Percentiles rank a stretch among this genome's conserved stretches.
phyloP scores from a whole-genome alignment of 2,329 filamentous ascomycete genomes.

The Botrytis porri region DNA sequence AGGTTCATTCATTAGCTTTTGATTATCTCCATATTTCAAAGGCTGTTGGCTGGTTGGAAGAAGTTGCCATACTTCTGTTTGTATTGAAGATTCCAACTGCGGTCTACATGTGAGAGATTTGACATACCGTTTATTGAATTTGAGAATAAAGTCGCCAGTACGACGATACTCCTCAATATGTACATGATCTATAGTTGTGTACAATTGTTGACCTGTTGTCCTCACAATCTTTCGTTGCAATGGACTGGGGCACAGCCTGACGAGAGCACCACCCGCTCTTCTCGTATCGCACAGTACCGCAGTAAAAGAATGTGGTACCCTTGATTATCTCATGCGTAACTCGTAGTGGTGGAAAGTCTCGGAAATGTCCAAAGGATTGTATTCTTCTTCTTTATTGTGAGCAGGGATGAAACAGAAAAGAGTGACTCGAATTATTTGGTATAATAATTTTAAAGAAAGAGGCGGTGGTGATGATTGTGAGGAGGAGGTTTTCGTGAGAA shows the following conservation, averaged over 20 bases:
- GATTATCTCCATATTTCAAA: slow-evolving; percentile 11
- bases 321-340: neutral
- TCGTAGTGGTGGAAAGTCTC: neutral
- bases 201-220: slow-evolving; percentile 10
- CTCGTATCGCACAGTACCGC: neutral
- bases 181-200: slow-evolving; percentile 27
- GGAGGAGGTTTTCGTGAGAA: neutral
- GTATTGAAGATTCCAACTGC: too few species aligned
- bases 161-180: slow-evolving; percentile 31
- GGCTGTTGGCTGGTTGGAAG: slow-evolving; percentile 1
- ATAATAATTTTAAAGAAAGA: neutral
- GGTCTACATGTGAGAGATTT: neutral
- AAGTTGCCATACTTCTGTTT: neutral
- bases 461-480: neutral
- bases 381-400: neutral
- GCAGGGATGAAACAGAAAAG: neutral
- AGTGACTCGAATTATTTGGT: neutral
- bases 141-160: slow-evolving; percentile 28
- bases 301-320: neutral
- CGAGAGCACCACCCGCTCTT: neutral
- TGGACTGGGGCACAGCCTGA: slow-evolving; percentile 8
- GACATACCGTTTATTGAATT: slow-evolving; percentile 18
- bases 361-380: neutral
- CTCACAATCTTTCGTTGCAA: slow-evolving; percentile 4
- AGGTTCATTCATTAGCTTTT: slow-evolving; percentile 18